Base-by-base conservation (phyloP, 306 rosid species). In the Inga leiocalycina region DNA sequence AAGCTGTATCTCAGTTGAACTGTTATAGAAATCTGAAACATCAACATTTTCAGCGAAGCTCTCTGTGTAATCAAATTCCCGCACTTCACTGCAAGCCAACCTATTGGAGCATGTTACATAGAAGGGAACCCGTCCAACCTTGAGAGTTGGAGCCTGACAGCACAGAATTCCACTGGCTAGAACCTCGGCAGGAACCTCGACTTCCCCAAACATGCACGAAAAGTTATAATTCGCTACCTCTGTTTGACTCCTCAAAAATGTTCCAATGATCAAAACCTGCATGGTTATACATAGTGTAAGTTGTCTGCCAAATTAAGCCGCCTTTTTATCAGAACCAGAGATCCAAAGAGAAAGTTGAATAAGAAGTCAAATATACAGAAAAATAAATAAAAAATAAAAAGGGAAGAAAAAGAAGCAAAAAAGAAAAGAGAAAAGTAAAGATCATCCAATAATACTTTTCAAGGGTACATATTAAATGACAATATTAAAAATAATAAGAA, bases 181-280 rank as follows among this genome's bases (percentile, higher is more conserved):
- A 86, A 92, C 87, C 84, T 83, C 88, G 8, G 97, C 98, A 67
- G 97, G 90, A 84, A 92, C 97, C 88, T 94, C 98, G 54, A 92
- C 90, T 89, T 94, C 98, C 80, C 98, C 98, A 79, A 92, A 94
- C 98, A 94, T 94, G 81, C 98, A 92, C 49, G 96, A 94, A 97
- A 97, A 94, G 51, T 89, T 83, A 80, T 88, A 84, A 64, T 85
- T 77, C 74, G 43, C 86, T 43, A 84, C 88, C 80, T 86, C 90
- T 49, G 72, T 78, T 78, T 80, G 83, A 82, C 86, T 88, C 87
- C 85, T 90, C 74, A 94, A 85, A 90, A 92, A 94, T 77, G 85
- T 85, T 51, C 97, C 98, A 84, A 86, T 77, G 82, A 92, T 85
- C 89, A 90, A 79, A 80, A 94, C 96, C 98, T 94, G 94, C 56